Conservation (phyloP, 768 basidiomycete species). For the Agrocybe pediades region DNA sequence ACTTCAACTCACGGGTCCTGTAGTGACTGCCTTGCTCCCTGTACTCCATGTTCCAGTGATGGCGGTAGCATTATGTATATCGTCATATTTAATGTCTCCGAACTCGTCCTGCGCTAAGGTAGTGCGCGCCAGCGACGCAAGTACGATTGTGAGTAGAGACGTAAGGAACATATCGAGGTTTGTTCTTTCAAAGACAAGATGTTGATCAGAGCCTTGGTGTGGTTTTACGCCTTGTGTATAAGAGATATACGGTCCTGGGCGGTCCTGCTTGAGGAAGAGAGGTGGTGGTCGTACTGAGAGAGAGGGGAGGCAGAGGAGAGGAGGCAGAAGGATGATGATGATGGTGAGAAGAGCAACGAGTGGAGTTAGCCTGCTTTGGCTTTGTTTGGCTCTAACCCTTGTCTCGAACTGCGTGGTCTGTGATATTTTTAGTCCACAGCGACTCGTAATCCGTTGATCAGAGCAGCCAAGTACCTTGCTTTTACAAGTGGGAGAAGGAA, state of each 20-base stretch:
- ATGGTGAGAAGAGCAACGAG: constrained; percentile 28
- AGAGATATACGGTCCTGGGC: not conserved
- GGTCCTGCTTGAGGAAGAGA: constrained; percentile 3
- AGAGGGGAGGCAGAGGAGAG: constrained; percentile 16
- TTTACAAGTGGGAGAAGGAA: not conserved
- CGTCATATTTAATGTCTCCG: constrained; percentile 38
- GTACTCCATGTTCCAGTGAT: constrained; percentile 87
- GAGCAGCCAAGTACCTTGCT: no score
- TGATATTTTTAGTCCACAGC: not conserved
- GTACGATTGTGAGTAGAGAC: constrained; percentile 37
- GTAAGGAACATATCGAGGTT: constrained; percentile 40
- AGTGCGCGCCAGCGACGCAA: constrained; percentile 37
- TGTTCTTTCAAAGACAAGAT: constrained; percentile 7
- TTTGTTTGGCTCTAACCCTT: constrained; percentile 27
- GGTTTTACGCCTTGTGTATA: constrained; percentile 3
- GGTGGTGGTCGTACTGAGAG: constrained; percentile 10
- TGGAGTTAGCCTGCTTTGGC: constrained; percentile 29
- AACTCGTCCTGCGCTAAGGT: constrained; percentile 32
- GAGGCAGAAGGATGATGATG: constrained; percentile 23
- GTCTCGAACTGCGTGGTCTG: constrained; percentile 12
- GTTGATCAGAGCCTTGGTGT: not conserved
- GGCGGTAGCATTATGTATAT: constrained; percentile 64
- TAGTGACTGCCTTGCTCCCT: constrained; percentile 72
- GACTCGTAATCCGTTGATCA: not conserved
- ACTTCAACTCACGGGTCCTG: constrained; percentile 72